These are phyloP conservation scores for Myriosclerotinia scirpicola DNA, from an alignment of 2,329 filamentous ascomycete genomes.

Conservation along the genomic window DNA sequence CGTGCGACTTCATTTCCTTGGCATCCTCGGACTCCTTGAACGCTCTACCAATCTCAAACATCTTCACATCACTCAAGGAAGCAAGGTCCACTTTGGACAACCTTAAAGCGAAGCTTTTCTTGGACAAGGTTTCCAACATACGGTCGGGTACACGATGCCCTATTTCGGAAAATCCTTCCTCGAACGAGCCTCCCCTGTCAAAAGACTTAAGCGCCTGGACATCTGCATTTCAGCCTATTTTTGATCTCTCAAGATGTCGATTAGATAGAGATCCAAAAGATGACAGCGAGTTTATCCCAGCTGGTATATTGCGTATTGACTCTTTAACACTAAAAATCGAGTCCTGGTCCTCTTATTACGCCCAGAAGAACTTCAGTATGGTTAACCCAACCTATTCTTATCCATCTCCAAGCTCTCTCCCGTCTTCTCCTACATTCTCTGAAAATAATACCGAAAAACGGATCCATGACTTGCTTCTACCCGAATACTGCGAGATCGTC, in stretches of 20 bases:
- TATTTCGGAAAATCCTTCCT: neutral
- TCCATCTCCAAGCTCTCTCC: too few species aligned
- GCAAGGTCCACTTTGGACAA: too few species aligned
- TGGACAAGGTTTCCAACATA: too few species aligned
- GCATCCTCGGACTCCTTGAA: too few species aligned
- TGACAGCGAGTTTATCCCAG: neutral
- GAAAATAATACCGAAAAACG: too few species aligned
- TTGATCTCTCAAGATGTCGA: neutral
- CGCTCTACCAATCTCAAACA: too few species aligned
- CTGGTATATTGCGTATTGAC: neutral
- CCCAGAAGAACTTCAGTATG: neutral
- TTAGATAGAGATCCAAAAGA: neutral
- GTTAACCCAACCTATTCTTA: neutral
- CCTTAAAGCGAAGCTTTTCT: too few species aligned
- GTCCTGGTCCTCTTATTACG: neutral
- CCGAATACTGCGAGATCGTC: conserved; percentile 24
- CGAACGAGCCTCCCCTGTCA: neutral
- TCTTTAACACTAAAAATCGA: neutral
- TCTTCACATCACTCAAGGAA: too few species aligned
- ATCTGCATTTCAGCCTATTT: neutral
- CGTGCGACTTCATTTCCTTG: too few species aligned
- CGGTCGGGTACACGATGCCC: too few species aligned
- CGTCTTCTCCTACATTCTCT: neutral
- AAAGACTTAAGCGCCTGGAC: neutral
- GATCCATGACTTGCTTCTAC: neutral